Evolutionary conservation across 2,329 filamentous ascomycete species (phyloP).

Genomic region (Cladosporium phlei): DNA sequence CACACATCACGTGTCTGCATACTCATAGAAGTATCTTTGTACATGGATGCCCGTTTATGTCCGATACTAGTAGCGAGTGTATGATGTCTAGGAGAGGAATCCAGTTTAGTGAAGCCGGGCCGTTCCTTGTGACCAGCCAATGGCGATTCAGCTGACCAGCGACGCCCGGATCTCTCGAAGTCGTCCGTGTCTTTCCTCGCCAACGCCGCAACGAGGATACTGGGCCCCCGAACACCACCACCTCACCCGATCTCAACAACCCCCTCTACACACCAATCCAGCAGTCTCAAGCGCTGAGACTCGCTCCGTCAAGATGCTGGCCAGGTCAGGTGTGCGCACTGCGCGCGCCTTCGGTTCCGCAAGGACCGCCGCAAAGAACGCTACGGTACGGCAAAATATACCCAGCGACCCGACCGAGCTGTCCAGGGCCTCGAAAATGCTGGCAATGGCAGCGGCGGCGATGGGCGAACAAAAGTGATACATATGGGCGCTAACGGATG

Average conservation of each 20-base stretch:
- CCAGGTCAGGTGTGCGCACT: conserved; percentile 84
- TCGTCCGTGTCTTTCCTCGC: not conserved
- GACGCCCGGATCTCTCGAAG: too few species aligned
- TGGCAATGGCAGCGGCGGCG: not conserved
- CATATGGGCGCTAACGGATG: conserved; percentile 20
- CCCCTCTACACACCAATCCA: conserved; percentile 12
- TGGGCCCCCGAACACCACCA: conserved; percentile 12
- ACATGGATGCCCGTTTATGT: too few species aligned
- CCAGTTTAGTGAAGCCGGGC: too few species aligned
- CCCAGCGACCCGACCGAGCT: conserved; percentile 1
- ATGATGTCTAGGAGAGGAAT: too few species aligned
- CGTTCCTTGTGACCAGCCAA: too few species aligned
- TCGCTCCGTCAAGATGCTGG: conserved; percentile 70
- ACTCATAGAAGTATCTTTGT: too few species aligned
- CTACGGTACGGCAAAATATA: conserved; percentile 38
- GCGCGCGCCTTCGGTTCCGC: conserved; percentile 82
- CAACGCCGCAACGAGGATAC: not conserved
- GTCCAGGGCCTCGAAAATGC: not conserved
- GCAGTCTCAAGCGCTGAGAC: conserved; percentile 32
- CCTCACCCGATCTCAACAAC: conserved; percentile 9
- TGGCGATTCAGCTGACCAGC: too few species aligned
- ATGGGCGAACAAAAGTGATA: conserved; percentile 9
- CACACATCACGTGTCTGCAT: too few species aligned
- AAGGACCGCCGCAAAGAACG: conserved; percentile 52
- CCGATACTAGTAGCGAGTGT: too few species aligned